These are phyloP conservation scores for Leccinum fallax DNA, from an alignment of 1,284 basidiomycete species.

Conservation along the genomic window DNA sequence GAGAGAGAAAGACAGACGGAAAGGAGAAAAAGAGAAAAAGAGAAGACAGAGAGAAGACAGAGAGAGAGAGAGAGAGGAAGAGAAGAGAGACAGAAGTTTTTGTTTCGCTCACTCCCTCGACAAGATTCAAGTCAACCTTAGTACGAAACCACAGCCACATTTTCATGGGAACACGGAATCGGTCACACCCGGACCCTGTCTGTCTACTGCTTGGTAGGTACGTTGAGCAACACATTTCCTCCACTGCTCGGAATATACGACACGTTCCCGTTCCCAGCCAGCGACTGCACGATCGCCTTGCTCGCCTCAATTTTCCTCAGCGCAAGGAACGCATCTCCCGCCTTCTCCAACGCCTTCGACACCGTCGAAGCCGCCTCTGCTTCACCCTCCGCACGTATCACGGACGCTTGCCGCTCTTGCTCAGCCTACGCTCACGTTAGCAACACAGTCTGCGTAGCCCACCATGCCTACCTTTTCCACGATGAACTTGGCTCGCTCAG, in stretches of 20 bases:
- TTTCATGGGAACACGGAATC: slow-evolving; percentile 24
- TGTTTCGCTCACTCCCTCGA: slow-evolving; percentile 24
- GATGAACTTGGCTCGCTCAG: slow-evolving; percentile 98
- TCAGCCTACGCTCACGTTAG: slow-evolving; percentile 68
- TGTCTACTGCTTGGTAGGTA: slow-evolving; percentile 57
- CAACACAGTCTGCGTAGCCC: slow-evolving; percentile 2
- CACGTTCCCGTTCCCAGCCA: slow-evolving; percentile 81
- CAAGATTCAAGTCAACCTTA: slow-evolving; percentile 25
- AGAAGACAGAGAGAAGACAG: slow-evolving; percentile 47
- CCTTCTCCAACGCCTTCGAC: slow-evolving; percentile 89
- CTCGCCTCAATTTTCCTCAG: slow-evolving; percentile 97
- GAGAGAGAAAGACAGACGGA: slow-evolving; percentile 41
- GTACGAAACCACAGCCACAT: slow-evolving; percentile 29
- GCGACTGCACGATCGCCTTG: slow-evolving; percentile 91
- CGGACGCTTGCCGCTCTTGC: slow-evolving; percentile 98
- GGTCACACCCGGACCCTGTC: slow-evolving; percentile 22
- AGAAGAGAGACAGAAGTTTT: neutral
- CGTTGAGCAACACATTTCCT: slow-evolving; percentile 82
- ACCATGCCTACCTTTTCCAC: slow-evolving; percentile 81
- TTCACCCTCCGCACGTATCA: slow-evolving; percentile 98
- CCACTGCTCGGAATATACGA: slow-evolving; percentile 84
- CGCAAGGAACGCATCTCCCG: slow-evolving; percentile 94
- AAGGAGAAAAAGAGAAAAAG: slow-evolving; percentile 47
- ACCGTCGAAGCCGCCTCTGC: slow-evolving; percentile 96
- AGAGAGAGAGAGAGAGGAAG: slow-evolving; percentile 38